Evolutionary conservation across 305 asterid species (phyloP), one percentile per base, ranked within the genome.

Genomic region (Caryopteris hybrid): DNA sequence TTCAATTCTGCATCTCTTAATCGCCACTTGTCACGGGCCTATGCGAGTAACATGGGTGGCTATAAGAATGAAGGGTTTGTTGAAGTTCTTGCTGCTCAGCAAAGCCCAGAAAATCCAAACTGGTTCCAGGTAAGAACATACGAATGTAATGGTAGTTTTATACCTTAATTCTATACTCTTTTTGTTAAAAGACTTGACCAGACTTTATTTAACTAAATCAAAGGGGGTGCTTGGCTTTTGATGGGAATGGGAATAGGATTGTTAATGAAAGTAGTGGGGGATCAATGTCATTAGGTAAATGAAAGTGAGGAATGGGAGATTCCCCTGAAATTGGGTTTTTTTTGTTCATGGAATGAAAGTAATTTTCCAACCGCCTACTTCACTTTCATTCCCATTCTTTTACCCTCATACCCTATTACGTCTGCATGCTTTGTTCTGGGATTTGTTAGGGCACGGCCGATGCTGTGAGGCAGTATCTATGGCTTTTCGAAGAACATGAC

Each of bases 401-500:
- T n/a, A n/a, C n/a, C n/a, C n/a, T n/a, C n/a, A n/a, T n/a, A n/a
- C n/a, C n/a, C n/a, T 54, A 33, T 22, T 43, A 31, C 56, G 22
- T 23, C 56, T 27, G 7, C 23, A 17, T 69, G 62, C 29, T 68
- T 43, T 17, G 2, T 34, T 69, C 58, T 43, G 58, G 56, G 59
- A 64, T 27, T 42, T 74, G 11, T 54, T 63, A 86, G 92, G 92
- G 92, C 34, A 86, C 93, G 17, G 93, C 93, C 68, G 90, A 84
- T 76, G 90, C 90, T 57, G 88, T 86, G 61, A 82, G 93, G 78
- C 90, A 84, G 71, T 86, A 86, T 65, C 69, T 84, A 20, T 84
- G 93, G 93, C 88, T 84, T 48, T 84, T 84, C 71, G 90, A 84
- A 76, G 90, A 86, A 52, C 93, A 86, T 2, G 86, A 86, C 14